These are phyloP conservation scores for Pecoramyces ruminantium DNA, from an alignment of 192 early-diverging fungal species.

Conservation along the genomic window DNA sequence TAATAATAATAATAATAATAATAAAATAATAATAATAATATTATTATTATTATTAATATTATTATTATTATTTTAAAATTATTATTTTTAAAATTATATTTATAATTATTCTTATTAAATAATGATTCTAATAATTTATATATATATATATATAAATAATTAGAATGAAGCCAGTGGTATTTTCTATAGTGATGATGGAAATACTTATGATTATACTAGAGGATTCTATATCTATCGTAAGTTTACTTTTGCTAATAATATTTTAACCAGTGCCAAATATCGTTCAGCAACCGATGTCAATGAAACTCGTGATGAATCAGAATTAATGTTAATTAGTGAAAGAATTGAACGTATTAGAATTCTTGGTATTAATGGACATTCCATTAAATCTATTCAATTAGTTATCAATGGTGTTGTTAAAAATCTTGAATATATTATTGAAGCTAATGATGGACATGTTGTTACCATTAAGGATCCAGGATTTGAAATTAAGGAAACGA, in stretches of 20 bases:
- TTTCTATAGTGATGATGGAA: conserved; percentile 88
- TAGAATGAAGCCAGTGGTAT: conserved; percentile 49
- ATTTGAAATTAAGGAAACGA: background rate
- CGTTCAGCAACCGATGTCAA: background rate
- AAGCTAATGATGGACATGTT: background rate
- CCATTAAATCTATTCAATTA: background rate
- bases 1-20: too few relatives aligned
- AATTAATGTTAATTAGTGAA: background rate
- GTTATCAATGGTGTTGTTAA: background rate
- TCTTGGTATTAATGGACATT: background rate
- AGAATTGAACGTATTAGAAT: background rate
- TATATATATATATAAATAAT: too few relatives aligned
- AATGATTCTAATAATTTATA: too few relatives aligned
- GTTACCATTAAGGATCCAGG: background rate
- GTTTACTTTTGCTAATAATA: conserved; percentile 9
- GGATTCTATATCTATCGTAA: conserved; percentile 46
- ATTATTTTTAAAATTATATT: conserved; percentile 2
- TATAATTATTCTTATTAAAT: too few relatives aligned
- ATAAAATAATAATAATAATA: too few relatives aligned
- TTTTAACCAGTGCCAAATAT: background rate
- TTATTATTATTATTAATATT: too few relatives aligned
- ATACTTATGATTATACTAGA: conserved; percentile 46
- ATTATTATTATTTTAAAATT: too few relatives aligned
- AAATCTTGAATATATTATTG: background rate
- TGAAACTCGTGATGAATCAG: background rate